Percentiles rank a stretch among this genome's conserved stretches.
phyloP scores from a whole-genome alignment of 2,329 filamentous ascomycete species.

The Sclerotinia glacialis region DNA sequence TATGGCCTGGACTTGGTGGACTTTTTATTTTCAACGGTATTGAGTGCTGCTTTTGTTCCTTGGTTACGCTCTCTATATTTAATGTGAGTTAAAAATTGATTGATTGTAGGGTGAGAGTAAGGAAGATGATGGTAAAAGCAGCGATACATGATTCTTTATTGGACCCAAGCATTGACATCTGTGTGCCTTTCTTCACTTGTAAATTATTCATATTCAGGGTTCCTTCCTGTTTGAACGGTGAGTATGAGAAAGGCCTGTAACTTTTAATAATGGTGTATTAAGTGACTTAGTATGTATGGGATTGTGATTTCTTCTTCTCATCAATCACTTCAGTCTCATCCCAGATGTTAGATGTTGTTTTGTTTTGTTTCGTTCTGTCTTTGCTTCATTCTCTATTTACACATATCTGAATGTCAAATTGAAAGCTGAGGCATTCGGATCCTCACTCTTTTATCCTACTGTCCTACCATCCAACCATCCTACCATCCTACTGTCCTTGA shows the following conservation, averaged over 20 bases:
- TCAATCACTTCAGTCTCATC: not conserved
- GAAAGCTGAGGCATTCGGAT: not conserved
- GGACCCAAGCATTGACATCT: not conserved
- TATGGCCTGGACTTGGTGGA: conserved; percentile 6
- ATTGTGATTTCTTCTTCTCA: not conserved
- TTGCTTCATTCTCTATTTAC: not conserved
- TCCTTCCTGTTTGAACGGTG: conserved; percentile 7
- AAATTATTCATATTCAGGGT: conserved; percentile 10
- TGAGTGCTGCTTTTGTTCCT: not conserved
- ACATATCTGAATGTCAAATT: not conserved
- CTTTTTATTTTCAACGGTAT: not conserved
- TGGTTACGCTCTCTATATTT: not conserved
- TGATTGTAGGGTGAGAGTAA: not conserved
- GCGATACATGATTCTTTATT: no score
- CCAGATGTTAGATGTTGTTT: not conserved
- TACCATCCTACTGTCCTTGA: not conserved
- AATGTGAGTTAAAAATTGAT: not conserved
- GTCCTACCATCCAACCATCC: no score
- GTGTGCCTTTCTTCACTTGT: not conserved
- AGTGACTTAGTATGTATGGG: not conserved
- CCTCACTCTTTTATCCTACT: not conserved
- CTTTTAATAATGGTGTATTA: not conserved
- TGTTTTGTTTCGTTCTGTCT: not conserved
- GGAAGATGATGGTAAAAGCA: no score
- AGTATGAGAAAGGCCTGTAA: not conserved